Evolutionary conservation across 805 yeast species (phyloP).

Genomic region (Nakazawaea ernobii): DNA sequence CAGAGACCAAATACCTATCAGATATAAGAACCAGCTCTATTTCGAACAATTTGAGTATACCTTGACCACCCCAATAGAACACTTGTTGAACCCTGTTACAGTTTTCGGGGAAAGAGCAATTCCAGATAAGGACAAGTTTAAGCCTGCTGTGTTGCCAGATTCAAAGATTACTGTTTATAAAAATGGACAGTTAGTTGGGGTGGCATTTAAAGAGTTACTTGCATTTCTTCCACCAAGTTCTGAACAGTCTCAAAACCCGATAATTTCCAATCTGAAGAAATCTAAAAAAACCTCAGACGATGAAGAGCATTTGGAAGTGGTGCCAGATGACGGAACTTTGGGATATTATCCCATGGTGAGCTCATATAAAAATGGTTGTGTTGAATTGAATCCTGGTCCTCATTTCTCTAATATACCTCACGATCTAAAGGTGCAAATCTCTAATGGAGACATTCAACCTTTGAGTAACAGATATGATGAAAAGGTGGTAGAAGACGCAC

Average conservation of each 20-base stretch:
- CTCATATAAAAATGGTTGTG: slow-evolving; percentile 74
- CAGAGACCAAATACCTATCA: slow-evolving; percentile 84
- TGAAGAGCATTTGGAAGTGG: slow-evolving; percentile 17
- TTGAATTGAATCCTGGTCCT: slow-evolving; percentile 64
- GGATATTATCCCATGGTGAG: slow-evolving; percentile 93
- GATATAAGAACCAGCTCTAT: slow-evolving; percentile 68
- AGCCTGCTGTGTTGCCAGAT: slow-evolving; percentile 42
- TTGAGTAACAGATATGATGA: slow-evolving; percentile 60
- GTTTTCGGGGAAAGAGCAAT: slow-evolving; percentile 66
- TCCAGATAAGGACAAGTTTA: slow-evolving; percentile 39
- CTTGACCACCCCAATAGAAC: slow-evolving; percentile 65
- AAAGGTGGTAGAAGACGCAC: slow-evolving; percentile 71
- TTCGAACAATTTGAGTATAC: slow-evolving; percentile 84
- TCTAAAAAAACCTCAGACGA: slow-evolving; percentile 6
- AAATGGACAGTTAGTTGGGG: slow-evolving; percentile 68
- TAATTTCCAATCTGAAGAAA: slow-evolving; percentile 15
- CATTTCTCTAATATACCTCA: slow-evolving; percentile 44
- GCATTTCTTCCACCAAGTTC: slow-evolving; percentile 80
- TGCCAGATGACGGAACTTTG: slow-evolving; percentile 71
- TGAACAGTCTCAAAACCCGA: slow-evolving; percentile 36
- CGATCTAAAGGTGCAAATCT: slow-evolving; percentile 22
- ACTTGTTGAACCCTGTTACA: slow-evolving; percentile 64
- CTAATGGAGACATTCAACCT: slow-evolving; percentile 33
- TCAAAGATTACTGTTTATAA: slow-evolving; percentile 67
- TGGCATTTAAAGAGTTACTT: slow-evolving; percentile 59